phyloP scores from a whole-genome alignment of 208 protist genomes.

The Acanthamoeba lugdunensis region DNA sequence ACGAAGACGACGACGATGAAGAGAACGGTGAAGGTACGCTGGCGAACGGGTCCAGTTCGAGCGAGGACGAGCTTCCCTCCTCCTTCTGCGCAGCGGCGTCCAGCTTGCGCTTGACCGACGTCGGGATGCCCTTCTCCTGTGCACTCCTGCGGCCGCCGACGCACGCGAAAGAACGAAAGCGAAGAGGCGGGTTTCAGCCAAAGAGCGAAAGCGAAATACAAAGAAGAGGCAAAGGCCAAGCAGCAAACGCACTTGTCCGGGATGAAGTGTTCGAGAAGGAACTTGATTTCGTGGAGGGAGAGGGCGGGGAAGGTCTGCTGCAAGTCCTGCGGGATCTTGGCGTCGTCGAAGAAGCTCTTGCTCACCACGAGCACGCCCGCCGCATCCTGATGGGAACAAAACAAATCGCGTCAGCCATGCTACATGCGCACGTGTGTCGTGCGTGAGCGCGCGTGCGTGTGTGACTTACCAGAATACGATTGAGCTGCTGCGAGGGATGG shows the following conservation, averaged over 20 bases:
- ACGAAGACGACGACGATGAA: not conserved
- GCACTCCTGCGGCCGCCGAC: not conserved
- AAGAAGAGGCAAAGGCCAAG: not conserved
- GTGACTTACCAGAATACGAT: not conserved
- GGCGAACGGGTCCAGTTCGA: slow-evolving; percentile 19
- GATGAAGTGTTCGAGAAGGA: slow-evolving; percentile 9
- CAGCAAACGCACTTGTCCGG: not conserved
- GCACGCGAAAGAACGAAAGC: not conserved
- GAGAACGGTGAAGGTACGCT: not conserved
- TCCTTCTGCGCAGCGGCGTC: slow-evolving; percentile 28
- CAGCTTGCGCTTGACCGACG: slow-evolving; percentile 40
- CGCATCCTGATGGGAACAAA: slow-evolving; percentile 2
- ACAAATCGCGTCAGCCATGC: not conserved
- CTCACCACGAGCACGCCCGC: slow-evolving; percentile 24
- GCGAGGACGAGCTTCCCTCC: not conserved
- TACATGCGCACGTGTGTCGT: too few relatives aligned
- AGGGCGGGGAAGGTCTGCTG: slow-evolving; percentile 5
- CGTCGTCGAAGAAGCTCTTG: slow-evolving; percentile 66
- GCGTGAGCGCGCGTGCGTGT: not conserved
- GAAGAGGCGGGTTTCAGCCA: not conserved
- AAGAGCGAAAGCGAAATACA: not conserved
- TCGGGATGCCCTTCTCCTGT: slow-evolving; percentile 40
- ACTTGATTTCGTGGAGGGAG: slow-evolving; percentile 6
- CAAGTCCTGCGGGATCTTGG: slow-evolving; percentile 24
- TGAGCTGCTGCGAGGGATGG: slow-evolving; percentile 23